phyloP scores from a whole-genome alignment of 352 stramenopile species.

The Pythium phragmitis region DNA sequence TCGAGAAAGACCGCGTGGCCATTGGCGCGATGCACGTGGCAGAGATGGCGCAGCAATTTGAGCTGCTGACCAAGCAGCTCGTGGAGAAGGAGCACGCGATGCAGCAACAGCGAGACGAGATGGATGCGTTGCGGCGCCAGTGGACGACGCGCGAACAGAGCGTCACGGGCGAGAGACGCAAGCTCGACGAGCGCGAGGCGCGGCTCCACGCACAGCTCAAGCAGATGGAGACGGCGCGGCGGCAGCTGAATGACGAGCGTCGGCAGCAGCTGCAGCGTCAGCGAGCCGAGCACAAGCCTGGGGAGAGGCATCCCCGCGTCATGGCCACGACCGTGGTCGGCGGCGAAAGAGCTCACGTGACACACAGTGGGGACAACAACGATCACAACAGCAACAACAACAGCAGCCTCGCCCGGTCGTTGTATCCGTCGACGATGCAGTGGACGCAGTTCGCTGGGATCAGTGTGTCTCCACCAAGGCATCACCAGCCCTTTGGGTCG shows the following conservation, averaged over 20 bases:
- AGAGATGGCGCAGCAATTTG: conserved; percentile 24
- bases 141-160: conserved; percentile 27
- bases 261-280: conserved; percentile 34
- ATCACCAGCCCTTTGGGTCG: not conserved
- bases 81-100: conserved; percentile 24
- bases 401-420: not conserved
- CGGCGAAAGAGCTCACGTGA: conserved; percentile 1
- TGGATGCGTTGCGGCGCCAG: conserved; percentile 11
- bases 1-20: conserved; percentile 24
- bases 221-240: conserved; percentile 49
- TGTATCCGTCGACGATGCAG: not conserved
- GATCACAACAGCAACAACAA: not conserved
- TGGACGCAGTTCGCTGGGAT: not conserved
- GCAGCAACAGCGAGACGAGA: conserved; percentile 4
- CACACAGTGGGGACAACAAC: not conserved
- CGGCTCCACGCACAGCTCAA: conserved; percentile 51
- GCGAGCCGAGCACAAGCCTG: not conserved
- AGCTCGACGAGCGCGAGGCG: conserved; percentile 51
- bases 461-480: not conserved
- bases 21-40: conserved; percentile 21
- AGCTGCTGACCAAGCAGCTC: conserved; percentile 12
- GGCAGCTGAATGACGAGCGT: conserved; percentile 47
- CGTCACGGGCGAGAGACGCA: conserved; percentile 36
- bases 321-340: not conserved
- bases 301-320: not conserved